These are phyloP conservation scores for Ganoderma leucocontextum DNA, from an alignment of 1,284 basidiomycete genomes.

Conservation along the genomic window DNA sequence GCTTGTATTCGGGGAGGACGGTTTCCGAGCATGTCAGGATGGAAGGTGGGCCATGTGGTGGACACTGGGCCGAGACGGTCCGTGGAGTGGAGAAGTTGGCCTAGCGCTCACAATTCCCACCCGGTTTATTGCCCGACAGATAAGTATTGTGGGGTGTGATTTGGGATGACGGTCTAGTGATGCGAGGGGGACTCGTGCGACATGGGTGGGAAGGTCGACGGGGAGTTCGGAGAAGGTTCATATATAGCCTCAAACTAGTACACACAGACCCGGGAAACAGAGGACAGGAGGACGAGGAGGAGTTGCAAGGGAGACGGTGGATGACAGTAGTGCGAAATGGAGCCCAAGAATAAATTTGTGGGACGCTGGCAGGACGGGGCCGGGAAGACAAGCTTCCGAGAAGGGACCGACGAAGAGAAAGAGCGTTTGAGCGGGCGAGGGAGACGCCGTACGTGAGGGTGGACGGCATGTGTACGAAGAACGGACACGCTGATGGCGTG, in stretches of 20 bases:
- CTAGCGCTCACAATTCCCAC: neutral
- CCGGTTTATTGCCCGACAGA: slow-evolving; percentile 2
- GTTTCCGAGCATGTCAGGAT: neutral
- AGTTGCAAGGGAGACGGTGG: slow-evolving; percentile 18
- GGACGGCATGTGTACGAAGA: slow-evolving; percentile 12
- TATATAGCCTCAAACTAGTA: slow-evolving; percentile 28
- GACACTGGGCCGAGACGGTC: slow-evolving; percentile 11
- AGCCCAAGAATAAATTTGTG: slow-evolving; percentile 16
- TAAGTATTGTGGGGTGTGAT: neutral
- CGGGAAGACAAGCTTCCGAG: slow-evolving; percentile 23
- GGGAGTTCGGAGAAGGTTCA: slow-evolving; percentile 22
- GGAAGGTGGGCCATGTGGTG: slow-evolving; percentile 4
- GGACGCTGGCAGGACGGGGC: slow-evolving; percentile 22
- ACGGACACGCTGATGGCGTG: slow-evolving; percentile 26
- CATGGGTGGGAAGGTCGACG: slow-evolving; percentile 20
- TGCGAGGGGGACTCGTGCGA: slow-evolving; percentile 5
- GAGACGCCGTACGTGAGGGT: slow-evolving; percentile 2
- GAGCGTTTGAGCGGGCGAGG: slow-evolving; percentile 18
- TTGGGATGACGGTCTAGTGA: neutral
- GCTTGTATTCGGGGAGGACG: neutral
- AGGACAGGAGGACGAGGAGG: slow-evolving; percentile 16
- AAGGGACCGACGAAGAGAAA: slow-evolving; percentile 20
- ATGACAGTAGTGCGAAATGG: slow-evolving; percentile 27
- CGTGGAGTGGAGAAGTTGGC: neutral
- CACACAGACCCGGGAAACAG: slow-evolving; percentile 9